phyloP scores from a whole-genome alignment of 768 basidiomycete species.

The Lepiota venenata region DNA sequence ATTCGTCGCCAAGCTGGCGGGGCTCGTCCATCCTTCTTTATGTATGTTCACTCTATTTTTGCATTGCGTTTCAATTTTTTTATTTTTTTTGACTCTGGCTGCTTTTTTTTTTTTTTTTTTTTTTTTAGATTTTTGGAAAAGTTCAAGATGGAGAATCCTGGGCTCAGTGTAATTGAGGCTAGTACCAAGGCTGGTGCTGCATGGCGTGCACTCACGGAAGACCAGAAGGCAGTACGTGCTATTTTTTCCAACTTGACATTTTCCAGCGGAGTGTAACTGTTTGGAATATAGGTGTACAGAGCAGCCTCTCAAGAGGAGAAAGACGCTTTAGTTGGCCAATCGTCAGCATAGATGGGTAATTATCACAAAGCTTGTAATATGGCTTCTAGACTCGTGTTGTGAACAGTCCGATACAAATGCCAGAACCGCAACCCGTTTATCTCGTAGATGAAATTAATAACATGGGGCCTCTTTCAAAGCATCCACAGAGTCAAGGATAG shows the following conservation, averaged over 20 bases:
- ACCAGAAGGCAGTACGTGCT: slow-evolving; percentile 12
- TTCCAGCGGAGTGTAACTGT: not conserved
- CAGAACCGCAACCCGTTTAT: not conserved
- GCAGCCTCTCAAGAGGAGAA: not conserved
- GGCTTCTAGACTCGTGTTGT: too few relatives aligned
- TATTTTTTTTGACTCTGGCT: too few relatives aligned
- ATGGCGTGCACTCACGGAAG: slow-evolving; percentile 10
- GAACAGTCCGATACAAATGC: not conserved
- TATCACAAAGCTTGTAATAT: not conserved
- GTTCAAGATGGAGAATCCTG: not conserved
- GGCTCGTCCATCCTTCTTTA: slow-evolving; percentile 8
- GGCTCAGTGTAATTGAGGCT: not conserved
- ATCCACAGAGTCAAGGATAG: slow-evolving; percentile 34
- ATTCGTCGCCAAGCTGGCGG: not conserved
- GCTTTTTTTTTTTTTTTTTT: too few relatives aligned
- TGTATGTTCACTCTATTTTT: slow-evolving; percentile 6
- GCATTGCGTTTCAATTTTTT: not conserved
- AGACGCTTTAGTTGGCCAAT: not conserved
- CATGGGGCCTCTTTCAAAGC: slow-evolving; percentile 48
- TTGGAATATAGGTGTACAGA: not conserved
- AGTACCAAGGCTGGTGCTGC: not conserved
- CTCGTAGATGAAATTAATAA: slow-evolving; percentile 27
- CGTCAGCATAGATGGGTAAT: not conserved
- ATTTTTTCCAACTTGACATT: not conserved
- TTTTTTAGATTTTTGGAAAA: slow-evolving; percentile 6